Conservation (phyloP, 371 early-diverging fungal genomes). For the Mortierella sp. region DNA sequence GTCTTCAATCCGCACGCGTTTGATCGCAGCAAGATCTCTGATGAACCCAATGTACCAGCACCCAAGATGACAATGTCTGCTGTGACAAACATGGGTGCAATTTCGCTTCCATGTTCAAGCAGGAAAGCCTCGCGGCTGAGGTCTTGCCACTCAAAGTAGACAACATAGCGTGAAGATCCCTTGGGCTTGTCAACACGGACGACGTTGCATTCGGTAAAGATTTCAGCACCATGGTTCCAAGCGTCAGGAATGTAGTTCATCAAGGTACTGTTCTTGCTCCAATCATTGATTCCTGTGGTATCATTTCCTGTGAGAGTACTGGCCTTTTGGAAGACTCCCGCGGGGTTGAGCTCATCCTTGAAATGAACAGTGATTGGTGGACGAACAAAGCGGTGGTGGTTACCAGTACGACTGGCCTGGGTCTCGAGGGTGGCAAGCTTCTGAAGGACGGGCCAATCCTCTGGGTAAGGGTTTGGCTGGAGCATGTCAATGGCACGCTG, state of each 20-base stretch:
- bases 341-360: constrained; percentile 55
- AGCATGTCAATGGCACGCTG: constrained; percentile 55
- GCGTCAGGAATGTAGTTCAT: constrained; percentile 60
- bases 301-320: constrained; percentile 59
- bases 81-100: constrained; percentile 55
- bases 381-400: constrained; percentile 48
- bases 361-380: constrained; percentile 57
- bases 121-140: constrained; percentile 32
- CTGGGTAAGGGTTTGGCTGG: constrained; percentile 53
- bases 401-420: constrained; percentile 50
- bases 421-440: constrained; percentile 54
- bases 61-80: constrained; percentile 59
- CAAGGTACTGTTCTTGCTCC: constrained; percentile 59
- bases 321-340: constrained; percentile 52
- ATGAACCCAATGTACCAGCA: constrained; percentile 57
- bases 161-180: constrained; percentile 33
- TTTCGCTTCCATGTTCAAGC: constrained; percentile 35
- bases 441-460: constrained; percentile 57
- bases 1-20: constrained; percentile 41
- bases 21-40: constrained; percentile 56
- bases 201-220: constrained; percentile 55
- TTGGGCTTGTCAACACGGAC: constrained; percentile 44
- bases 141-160: constrained; percentile 59
- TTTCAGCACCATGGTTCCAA: constrained; percentile 61
- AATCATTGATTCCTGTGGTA: constrained; percentile 57